Base-by-base conservation (phyloP, 495 filamentous ascomycete species). In the Penicillium steckii region DNA sequence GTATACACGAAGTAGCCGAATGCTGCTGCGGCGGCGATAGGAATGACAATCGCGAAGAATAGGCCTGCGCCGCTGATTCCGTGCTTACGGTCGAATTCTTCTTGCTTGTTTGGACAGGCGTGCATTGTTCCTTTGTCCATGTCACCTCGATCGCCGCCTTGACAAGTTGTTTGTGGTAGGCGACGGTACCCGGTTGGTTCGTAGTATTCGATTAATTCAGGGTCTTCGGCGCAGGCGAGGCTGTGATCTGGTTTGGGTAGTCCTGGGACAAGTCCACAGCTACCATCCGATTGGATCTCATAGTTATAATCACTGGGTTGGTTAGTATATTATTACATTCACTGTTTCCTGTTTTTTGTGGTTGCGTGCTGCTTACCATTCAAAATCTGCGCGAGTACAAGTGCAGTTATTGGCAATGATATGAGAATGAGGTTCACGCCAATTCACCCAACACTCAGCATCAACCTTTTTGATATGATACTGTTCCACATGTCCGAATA, bases 401-500 rank as follows among this genome's bases (percentile, higher is more conserved):
- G 80, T 74, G 75, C 95, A 99, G 64, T 93, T 89, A 52, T 76
- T 65, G 40, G 73, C 74, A 53, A 88, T 80, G 37, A 78, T 76
- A 54, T 75, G 73, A 23, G 74, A 51, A 71, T 90, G 88, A 3
- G 91, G 72, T 27, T 82, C 77, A 33, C 84, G 77, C 69, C 94
- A 78, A 46, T 86, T 84, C 56, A 95, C 95, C 74, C 83, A 94
- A 74, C 95, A 99, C 19, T 86, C 71, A 26, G 74, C 70, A 4
- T 80, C 79, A 13, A 73, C 60, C 62, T 86, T 90, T 78, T 97
- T 97, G 63, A 95, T 89, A 65, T 94, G 82, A 58, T 97, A 99
- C 64, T 91, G 80, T 42, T 91, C 82, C 30, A 87, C 75, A 71
- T 96, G 95, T 15, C 95, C 95, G 64, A 97, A 99, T 4, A 99